Evolutionary conservation across 306 rosid genomes (phyloP).

Genomic region (Lathyrus oleraceus): DNA sequence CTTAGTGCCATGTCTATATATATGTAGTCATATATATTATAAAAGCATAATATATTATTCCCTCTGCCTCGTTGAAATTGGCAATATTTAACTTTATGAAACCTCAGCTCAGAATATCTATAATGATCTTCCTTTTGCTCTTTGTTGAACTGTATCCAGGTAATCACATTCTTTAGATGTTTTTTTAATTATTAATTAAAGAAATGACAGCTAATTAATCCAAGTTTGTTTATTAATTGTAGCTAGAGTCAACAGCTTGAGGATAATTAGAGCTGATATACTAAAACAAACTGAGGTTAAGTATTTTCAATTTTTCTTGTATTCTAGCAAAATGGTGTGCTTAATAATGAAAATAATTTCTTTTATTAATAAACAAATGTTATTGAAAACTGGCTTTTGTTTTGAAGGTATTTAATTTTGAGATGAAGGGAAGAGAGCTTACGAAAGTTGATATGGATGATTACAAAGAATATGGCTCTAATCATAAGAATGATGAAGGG

Average conservation of each 20-base stretch:
- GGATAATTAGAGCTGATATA: constrained; percentile 32
- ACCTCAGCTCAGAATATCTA: constrained; percentile 30
- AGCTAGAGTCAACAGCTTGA: constrained; percentile 44
- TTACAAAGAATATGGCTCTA: constrained; percentile 44
- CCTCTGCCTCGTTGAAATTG: constrained; percentile 4
- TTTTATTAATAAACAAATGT: too few species aligned
- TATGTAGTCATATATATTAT: neutral
- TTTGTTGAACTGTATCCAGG: constrained; percentile 51
- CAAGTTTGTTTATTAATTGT: constrained; percentile 32
- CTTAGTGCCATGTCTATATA: neutral
- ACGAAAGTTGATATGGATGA: constrained; percentile 45
- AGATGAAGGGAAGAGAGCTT: constrained; percentile 42
- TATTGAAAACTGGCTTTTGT: neutral
- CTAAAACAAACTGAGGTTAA: constrained; percentile 43
- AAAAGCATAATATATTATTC: constrained; percentile 26
- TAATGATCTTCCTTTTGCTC: constrained; percentile 39
- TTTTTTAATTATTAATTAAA: constrained; percentile 13
- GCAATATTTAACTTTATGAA: constrained; percentile 40
- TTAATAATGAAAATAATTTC: neutral
- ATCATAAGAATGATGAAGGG: constrained; percentile 52
- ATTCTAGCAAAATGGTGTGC: neutral
- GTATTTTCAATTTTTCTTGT: neutral
- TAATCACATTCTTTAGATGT: constrained; percentile 18
- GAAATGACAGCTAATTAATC: constrained; percentile 11
- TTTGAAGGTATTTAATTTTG: constrained; percentile 23